Percentiles rank a stretch among this genome's conserved stretches.
phyloP scores from a whole-genome alignment of 1,139 yeast genomes.

The Lipomyces yarrowii region DNA sequence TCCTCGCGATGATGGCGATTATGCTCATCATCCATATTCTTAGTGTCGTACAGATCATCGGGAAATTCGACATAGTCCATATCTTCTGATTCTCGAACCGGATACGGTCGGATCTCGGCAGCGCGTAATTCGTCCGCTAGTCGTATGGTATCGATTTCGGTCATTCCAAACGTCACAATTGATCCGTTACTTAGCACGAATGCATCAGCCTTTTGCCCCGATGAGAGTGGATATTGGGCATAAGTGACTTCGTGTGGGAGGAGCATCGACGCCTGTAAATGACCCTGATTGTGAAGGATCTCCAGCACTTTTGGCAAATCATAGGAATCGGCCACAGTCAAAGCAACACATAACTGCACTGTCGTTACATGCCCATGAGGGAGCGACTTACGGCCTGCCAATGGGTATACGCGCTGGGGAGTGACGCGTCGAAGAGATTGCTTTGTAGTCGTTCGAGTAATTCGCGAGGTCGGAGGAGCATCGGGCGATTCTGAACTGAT shows the following conservation, averaged over 20 bases:
- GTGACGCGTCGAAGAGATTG: slow-evolving; percentile 29
- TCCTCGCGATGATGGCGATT: slow-evolving; percentile 37
- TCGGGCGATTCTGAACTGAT: not conserved
- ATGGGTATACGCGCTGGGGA: slow-evolving; percentile 13
- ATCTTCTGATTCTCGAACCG: slow-evolving; percentile 72
- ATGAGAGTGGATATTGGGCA: slow-evolving; percentile 46
- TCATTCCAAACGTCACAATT: slow-evolving; percentile 78
- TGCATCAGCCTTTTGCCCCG: slow-evolving; percentile 51
- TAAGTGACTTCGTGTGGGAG: slow-evolving; percentile 73
- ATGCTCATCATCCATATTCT: slow-evolving; percentile 21
- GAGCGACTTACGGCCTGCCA: not conserved
- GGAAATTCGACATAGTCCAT: slow-evolving; percentile 71
- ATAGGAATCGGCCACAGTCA: slow-evolving; percentile 43
- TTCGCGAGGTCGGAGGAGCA: slow-evolving; percentile 13
- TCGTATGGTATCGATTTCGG: slow-evolving; percentile 51
- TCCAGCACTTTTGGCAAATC: slow-evolving; percentile 52
- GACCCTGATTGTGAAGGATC: slow-evolving; percentile 45
- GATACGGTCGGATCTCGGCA: slow-evolving; percentile 57
- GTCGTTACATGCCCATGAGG: not conserved
- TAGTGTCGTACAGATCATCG: slow-evolving; percentile 12
- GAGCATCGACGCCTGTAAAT: slow-evolving; percentile 48
- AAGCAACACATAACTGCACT: slow-evolving; percentile 20
- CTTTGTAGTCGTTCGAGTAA: slow-evolving; percentile 23
- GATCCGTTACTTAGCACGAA: slow-evolving; percentile 73
- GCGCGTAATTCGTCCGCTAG: slow-evolving; percentile 46